Conservation (phyloP, 805 yeast genomes). For the Myxozyma lipomycoides region DNA sequence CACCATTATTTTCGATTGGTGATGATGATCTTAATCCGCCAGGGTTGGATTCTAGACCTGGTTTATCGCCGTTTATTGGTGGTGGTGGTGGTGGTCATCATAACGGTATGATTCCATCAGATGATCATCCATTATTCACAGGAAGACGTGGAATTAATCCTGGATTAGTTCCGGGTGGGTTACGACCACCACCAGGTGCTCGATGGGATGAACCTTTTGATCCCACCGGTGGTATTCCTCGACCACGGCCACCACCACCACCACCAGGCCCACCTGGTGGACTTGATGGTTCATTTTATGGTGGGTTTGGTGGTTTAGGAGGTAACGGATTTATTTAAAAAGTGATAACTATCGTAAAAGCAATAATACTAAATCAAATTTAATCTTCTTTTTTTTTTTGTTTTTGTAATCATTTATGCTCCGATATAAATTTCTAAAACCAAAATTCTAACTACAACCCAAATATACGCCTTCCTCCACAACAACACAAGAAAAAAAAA, state of each 20-base stretch:
- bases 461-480: no score
- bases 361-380: no score
- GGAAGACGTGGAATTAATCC: constrained; percentile 27
- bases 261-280: constrained; percentile 29
- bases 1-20: constrained; percentile 37
- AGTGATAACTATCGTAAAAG: background rate
- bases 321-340: background rate
- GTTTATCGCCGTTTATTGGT: constrained; percentile 31
- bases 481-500: background rate
- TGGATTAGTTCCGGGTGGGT: constrained; percentile 25
- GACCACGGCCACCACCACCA: constrained; percentile 1
- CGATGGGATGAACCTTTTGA: constrained; percentile 41
- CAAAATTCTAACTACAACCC: no score
- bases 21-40: constrained; percentile 41
- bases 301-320: constrained; percentile 12
- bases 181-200: constrained; percentile 39
- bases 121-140: constrained; percentile 25
- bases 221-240: constrained; percentile 19
- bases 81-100: constrained; percentile 18
- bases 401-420: background rate
- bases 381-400: no score
- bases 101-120: constrained; percentile 29
- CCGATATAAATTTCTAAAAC: background rate
- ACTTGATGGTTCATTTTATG: constrained; percentile 20
- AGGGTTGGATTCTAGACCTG: constrained; percentile 39